phyloP scores from a whole-genome alignment of 805 yeast genomes.

The Pichia kluyveri region DNA sequence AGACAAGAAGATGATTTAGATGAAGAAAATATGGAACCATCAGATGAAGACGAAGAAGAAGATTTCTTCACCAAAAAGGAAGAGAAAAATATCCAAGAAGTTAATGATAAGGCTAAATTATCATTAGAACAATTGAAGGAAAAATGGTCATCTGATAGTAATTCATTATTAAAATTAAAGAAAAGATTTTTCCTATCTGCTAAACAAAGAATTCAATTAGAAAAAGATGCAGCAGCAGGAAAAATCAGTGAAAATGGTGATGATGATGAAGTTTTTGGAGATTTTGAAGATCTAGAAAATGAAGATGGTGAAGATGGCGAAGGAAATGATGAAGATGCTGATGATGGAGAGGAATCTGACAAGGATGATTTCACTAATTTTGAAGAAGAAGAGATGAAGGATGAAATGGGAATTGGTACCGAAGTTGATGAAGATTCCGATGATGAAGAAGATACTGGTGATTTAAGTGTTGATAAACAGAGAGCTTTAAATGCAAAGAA shows the following conservation, averaged over 20 bases:
- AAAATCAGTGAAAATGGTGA: slow-evolving; percentile 10
- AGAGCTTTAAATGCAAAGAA: slow-evolving; percentile 78
- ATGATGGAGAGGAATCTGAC: slow-evolving; percentile 36
- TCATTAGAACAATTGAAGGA: slow-evolving; percentile 33
- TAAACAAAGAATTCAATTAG: slow-evolving; percentile 28
- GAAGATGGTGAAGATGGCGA: slow-evolving; percentile 32
- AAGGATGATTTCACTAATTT: slow-evolving; percentile 46
- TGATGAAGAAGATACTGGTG: slow-evolving; percentile 32
- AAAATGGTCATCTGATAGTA: slow-evolving; percentile 32
- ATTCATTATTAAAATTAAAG: slow-evolving; percentile 33
- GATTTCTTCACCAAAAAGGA: slow-evolving; percentile 50
- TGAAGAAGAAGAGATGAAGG: slow-evolving; percentile 40
- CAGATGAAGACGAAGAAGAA: slow-evolving; percentile 30
- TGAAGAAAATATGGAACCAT: slow-evolving; percentile 22
- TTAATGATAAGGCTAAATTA: slow-evolving; percentile 31
- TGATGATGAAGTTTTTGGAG: slow-evolving; percentile 28
- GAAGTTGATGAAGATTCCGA: slow-evolving; percentile 27
- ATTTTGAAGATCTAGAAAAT: slow-evolving; percentile 23
- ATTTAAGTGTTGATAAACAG: slow-evolving; percentile 57
- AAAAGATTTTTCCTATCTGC: slow-evolving; percentile 49
- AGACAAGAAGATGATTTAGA: slow-evolving; percentile 40
- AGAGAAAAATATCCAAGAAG: slow-evolving; percentile 22
- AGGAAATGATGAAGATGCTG: slow-evolving; percentile 33
- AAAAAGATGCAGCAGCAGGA: slow-evolving; percentile 22
- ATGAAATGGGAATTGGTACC: slow-evolving; percentile 28